Base-by-base conservation (phyloP, 495 filamentous ascomycete species). In the Xylaria sp. region DNA sequence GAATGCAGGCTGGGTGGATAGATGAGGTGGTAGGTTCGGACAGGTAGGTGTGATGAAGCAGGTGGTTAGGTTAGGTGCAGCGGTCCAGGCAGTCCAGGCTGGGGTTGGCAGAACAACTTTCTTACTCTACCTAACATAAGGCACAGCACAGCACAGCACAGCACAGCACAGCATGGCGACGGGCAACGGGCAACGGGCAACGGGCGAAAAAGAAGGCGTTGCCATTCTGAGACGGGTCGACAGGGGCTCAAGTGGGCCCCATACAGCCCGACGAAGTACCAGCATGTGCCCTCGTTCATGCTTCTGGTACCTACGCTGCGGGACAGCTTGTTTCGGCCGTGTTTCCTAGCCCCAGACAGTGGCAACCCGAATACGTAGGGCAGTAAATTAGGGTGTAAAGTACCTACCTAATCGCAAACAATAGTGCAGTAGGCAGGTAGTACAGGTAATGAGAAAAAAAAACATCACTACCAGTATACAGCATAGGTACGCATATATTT, bases 31-130 rank as follows among this genome's bases (percentile, higher is more conserved):
- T 63, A 68, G 52, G 33, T 46, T 48, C 17, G 41, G 31, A 46
- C n/a, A 40, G 57, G 24, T 24, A 61, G 41, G 31, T 31, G 43
- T 62, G 33, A 48, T 48, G 68, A 70, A 35, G 59, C 24, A 64
- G 9, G 21, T 33, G 9, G 31, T 12, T 5, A 53, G 57, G 55
- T 29, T 59, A 35, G 57, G 57, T 40, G 57, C 57, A 68, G 53
- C 26, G 37, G 50, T 55, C 35, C 35, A 46, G 62, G 62, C 43
- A 44, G 29, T 59, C 57, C n/a, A 44, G 58, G 61, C 61, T 57
- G 58, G 58, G 61, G 69, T 59, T 71, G 61, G 50, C 61, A 29
- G 52, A 63, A 65, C 43, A 55, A 66, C 61, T 59, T 64, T 58
- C n/a, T n/a, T n/a, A n/a, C n/a, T n/a, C n/a, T n/a, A n/a, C n/a